Conservation (phyloP, 1,139 yeast genomes). For the Zygoascus sp. region DNA sequence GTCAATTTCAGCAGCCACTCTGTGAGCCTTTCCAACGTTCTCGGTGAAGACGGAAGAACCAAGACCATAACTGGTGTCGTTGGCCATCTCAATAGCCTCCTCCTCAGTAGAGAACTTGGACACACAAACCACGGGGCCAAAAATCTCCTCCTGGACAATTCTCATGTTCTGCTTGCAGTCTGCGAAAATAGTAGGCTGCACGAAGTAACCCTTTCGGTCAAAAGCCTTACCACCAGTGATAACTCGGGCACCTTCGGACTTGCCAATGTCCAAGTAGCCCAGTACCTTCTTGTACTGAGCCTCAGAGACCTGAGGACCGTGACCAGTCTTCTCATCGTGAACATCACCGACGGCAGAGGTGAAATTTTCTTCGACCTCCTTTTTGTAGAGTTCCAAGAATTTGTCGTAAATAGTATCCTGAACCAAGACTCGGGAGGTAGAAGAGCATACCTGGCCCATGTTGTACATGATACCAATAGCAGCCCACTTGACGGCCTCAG, state of each 20-base stretch:
- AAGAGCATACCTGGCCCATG: slow-evolving; percentile 84
- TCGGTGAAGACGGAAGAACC: slow-evolving; percentile 79
- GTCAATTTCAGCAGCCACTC: slow-evolving; percentile 57
- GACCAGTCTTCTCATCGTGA: slow-evolving; percentile 63
- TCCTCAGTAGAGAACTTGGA: slow-evolving; percentile 65
- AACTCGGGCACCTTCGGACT: slow-evolving; percentile 65
- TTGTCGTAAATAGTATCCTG: slow-evolving; percentile 72
- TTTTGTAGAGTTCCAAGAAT: slow-evolving; percentile 51
- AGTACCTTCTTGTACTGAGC: slow-evolving; percentile 72
- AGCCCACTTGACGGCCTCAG: slow-evolving; percentile 53
- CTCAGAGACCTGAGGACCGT: slow-evolving; percentile 87
- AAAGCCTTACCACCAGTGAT: slow-evolving; percentile 51
- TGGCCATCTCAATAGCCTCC: slow-evolving; percentile 67
- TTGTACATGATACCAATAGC: slow-evolving; percentile 63
- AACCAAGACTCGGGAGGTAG: slow-evolving; percentile 75
- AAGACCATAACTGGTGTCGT: slow-evolving; percentile 69
- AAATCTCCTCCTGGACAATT: slow-evolving; percentile 68
- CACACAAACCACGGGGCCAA: slow-evolving; percentile 80
- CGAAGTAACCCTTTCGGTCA: slow-evolving; percentile 66
- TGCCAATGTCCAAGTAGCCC: slow-evolving; percentile 62
- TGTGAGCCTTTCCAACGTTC: slow-evolving; percentile 52
- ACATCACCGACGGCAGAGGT: slow-evolving; percentile 70
- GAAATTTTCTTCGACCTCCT: slow-evolving; percentile 56
- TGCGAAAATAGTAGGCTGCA: slow-evolving; percentile 66
- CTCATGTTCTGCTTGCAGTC: slow-evolving; percentile 59